phyloP scores from a whole-genome alignment of 1,284 basidiomycete genomes.

The Laetiporus sulphureus region DNA sequence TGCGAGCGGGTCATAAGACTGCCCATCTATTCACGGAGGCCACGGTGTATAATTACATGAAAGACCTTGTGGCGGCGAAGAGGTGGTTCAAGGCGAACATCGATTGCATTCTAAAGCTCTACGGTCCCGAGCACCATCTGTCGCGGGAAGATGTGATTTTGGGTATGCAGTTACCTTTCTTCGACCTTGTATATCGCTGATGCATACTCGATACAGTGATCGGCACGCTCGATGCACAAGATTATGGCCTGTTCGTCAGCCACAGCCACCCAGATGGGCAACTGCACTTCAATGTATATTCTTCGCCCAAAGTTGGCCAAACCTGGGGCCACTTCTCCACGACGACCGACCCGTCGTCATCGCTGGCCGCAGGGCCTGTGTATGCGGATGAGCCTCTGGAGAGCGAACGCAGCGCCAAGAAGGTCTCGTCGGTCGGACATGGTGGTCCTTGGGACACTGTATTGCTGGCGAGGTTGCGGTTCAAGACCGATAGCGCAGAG shows the following conservation, averaged over 20 bases:
- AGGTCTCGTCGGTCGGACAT: conserved; percentile 8
- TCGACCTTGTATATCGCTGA: not conserved
- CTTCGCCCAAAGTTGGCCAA: conserved; percentile 39
- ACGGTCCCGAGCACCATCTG: conserved; percentile 46
- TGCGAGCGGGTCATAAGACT: conserved; percentile 56
- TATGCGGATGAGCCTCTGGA: conserved; percentile 13
- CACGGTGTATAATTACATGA: conserved; percentile 61
- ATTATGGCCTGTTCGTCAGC: conserved; percentile 66
- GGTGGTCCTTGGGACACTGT: conserved; percentile 33
- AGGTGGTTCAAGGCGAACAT: conserved; percentile 68
- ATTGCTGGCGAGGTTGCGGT: conserved; percentile 45
- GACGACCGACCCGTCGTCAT: conserved; percentile 36
- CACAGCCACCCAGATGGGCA: conserved; percentile 59
- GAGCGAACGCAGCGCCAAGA: conserved; percentile 5
- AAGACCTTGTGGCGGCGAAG: conserved; percentile 52
- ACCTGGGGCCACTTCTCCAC: conserved; percentile 65
- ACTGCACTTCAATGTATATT: conserved; percentile 64
- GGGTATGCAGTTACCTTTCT: conserved; percentile 35
- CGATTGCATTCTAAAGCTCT: conserved; percentile 54
- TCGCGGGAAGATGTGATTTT: conserved; percentile 66
- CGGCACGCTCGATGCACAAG: conserved; percentile 58
- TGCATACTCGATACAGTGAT: conserved; percentile 41
- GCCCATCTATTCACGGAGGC: conserved; percentile 64
- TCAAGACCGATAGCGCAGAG: conserved; percentile 44
- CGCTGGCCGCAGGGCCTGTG: conserved; percentile 24